Base-by-base conservation (phyloP, 2,329 filamentous ascomycete genomes). In the Pseudocercospora pini-densiflorae region DNA sequence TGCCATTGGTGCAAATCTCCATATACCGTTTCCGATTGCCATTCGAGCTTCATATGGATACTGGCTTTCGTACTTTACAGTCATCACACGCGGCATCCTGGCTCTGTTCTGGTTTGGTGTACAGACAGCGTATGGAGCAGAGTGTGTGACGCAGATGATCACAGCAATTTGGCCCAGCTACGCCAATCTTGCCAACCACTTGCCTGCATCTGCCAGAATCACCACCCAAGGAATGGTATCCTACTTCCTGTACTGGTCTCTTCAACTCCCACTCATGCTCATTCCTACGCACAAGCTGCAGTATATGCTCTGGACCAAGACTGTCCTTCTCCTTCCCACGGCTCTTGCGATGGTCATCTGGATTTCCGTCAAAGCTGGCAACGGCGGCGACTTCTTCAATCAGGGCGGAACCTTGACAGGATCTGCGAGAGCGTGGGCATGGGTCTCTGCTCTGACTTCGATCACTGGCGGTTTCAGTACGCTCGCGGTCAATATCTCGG, bases 391-490 rank as follows among this genome's bases (percentile, higher is more conserved):
- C 7, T 66, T 72, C 69, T 67, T 68, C 69, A 36, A 68, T 10
- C 51, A 54, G 68, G 16, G 70, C 31, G 70, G 73, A 16, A 61
- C 47, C 24, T 59, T 62, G 4, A 8, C 47, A 9, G 63, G 63
- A 23, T 65, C 63, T 9, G 57, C 66, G 21, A 79, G 78, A 77
- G 79, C 65, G 2, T 70, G 65, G 58, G 57, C 66, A 21, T 71
- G 67, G 67, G 40, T 86, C 71, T 83, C 83, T 62, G 81, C 78
- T 59, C 78, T 82, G 69, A 85, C 82, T 0, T 80, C 79, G 1
- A 81, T 83, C 3, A 81, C 85, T 66, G 82, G 82, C 3, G 83
- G 84, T 61, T 88, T 79, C 73, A 80, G 82, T 24, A 85, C 84
- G 0, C 75, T 86, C 2, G 81, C 79, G 10, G 81, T 85, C 10